phyloP scores from a whole-genome alignment of 2,329 filamentous ascomycete genomes.

The Talaromyces piceae region DNA sequence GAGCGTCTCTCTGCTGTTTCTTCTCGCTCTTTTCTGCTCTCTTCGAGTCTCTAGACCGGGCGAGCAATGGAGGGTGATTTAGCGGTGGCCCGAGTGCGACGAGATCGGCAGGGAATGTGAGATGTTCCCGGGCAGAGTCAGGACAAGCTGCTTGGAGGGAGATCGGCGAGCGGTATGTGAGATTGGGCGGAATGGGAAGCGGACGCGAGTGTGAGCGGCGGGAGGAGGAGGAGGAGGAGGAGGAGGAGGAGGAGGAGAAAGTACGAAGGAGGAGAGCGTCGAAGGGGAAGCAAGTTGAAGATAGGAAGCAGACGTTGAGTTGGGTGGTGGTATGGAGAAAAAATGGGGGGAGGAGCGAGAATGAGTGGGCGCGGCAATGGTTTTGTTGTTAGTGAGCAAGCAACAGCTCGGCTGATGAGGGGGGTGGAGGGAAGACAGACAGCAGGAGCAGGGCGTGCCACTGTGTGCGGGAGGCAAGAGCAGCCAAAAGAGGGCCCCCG shows the following conservation, averaged over 20 bases:
- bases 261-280: not conserved
- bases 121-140: conserved; percentile 10
- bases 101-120: conserved; percentile 15
- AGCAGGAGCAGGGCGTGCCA: conserved; percentile 13
- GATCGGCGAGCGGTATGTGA: conserved; percentile 13
- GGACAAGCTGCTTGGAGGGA: conserved; percentile 11
- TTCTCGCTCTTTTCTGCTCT: too few species aligned
- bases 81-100: conserved; percentile 16
- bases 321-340: conserved; percentile 16
- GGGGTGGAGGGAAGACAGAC: conserved; percentile 11
- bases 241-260: not conserved
- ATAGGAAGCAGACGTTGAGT: too few species aligned
- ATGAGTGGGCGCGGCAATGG: not conserved
- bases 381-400: not conserved
- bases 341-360: not conserved
- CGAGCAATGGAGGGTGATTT: conserved; percentile 7
- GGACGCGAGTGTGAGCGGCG: not conserved
- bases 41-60: too few species aligned
- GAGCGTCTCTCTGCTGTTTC: not conserved
- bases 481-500: not conserved
- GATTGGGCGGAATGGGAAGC: conserved; percentile 2
- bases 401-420: not conserved
- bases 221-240: not conserved
- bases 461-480: not conserved
- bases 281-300: too few species aligned